phyloP scores from a whole-genome alignment of 2,329 filamentous ascomycete species.

The Verticillium nubilum region DNA sequence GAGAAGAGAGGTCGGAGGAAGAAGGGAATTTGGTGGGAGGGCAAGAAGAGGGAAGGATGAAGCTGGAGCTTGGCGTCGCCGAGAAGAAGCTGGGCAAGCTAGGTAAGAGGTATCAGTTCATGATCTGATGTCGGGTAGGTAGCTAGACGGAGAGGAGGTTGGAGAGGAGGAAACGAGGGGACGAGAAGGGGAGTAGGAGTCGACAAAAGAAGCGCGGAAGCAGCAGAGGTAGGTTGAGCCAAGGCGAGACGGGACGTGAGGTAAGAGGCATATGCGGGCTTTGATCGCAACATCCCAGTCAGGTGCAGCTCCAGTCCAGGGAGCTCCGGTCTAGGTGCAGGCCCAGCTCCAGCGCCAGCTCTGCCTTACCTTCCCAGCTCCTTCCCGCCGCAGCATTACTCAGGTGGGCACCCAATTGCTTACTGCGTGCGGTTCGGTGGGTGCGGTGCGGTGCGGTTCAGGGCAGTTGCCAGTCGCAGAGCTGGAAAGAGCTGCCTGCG shows the following conservation, averaged over 20 bases:
- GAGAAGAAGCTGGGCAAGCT: neutral
- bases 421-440: neutral
- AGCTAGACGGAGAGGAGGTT: neutral
- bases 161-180: neutral
- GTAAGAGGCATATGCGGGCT: neutral
- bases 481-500: neutral
- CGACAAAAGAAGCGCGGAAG: conserved; percentile 8
- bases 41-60: conserved; percentile 18
- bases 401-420: neutral
- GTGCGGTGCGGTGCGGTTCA: too few species aligned
- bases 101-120: neutral
- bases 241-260: neutral
- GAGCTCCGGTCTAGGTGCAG: neutral
- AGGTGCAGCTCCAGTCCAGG: neutral
- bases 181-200: neutral
- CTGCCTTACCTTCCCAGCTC: neutral
- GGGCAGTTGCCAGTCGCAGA: neutral
- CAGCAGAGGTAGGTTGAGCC: conserved; percentile 7
- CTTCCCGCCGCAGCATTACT: neutral
- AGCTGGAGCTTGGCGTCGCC: conserved; percentile 40
- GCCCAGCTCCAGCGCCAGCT: neutral
- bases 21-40: conserved; percentile 16
- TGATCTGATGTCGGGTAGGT: neutral
- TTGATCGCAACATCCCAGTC: neutral
- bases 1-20: conserved; percentile 31